phyloP scores from a whole-genome alignment of 2,329 filamentous ascomycete species.

The Zopfia rhizophila region DNA sequence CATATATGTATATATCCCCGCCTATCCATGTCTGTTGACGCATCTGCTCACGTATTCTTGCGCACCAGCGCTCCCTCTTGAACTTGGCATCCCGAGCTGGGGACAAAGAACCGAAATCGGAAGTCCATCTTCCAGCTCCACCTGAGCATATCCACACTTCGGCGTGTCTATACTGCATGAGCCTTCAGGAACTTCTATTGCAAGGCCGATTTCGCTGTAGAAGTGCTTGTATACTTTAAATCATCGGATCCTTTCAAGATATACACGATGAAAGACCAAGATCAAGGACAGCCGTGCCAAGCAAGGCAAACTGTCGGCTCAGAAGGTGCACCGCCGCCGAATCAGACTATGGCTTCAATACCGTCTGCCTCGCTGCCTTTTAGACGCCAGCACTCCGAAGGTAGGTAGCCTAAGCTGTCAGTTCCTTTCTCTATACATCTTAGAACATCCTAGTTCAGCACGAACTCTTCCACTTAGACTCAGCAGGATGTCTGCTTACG shows the following conservation, averaged over 20 bases:
- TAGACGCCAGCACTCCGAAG: constrained; percentile 24
- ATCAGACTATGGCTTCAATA: constrained; percentile 28
- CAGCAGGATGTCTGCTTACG: constrained; percentile 25
- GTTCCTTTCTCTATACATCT: not conserved
- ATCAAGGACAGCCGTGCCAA: constrained; percentile 33
- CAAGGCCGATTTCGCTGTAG: constrained; percentile 25
- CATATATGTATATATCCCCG: not conserved
- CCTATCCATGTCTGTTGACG: not conserved
- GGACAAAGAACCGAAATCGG: constrained; percentile 44
- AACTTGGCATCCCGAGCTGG: not conserved
- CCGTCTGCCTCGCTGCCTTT: constrained; percentile 5
- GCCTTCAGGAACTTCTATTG: constrained; percentile 10
- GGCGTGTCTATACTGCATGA: constrained; percentile 17
- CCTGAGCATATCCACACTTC: constrained; percentile 35
- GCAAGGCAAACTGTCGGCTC: constrained; percentile 30
- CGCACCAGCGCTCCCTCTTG: not conserved
- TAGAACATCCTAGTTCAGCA: not conserved
- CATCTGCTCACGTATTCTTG: not conserved
- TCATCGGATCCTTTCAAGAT: not conserved
- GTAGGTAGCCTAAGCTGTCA: constrained; percentile 12
- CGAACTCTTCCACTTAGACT: too few species aligned
- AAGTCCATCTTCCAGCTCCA: constrained; percentile 35
- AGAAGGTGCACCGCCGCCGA: constrained; percentile 27
- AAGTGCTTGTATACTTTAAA: too few species aligned
- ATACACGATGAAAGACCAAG: constrained; percentile 37